Evolutionary conservation across 352 stramenopile genomes (phyloP), one percentile per base, ranked within the genome.

Genomic region (Phytophthora hybrid): DNA sequence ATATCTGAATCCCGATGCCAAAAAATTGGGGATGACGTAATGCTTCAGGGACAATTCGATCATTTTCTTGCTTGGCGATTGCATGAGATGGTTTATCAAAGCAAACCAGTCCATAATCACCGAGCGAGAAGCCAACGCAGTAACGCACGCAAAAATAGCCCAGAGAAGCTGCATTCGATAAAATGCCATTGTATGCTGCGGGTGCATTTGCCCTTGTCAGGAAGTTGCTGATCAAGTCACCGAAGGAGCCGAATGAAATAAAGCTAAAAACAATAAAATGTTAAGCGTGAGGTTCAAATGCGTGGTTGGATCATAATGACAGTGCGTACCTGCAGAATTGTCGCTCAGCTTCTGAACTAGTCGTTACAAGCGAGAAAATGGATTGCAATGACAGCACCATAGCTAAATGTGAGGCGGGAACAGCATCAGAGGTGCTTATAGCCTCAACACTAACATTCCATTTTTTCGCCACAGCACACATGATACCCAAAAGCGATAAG

Each of bases 401-500:
- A 53, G 55, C 19, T 41, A 55, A 60, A 21, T 44, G 56, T 10
- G 26, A 66, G 23, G 18, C 18, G 44, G 37, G 21, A 8, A 13
- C 6, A 63, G 70, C 54, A 19, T 41, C 47, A 31, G 23, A 31
- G 26, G 29, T 41, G 18, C 13, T 37, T 57, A 49, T 46, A 51
- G 2, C 4, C 2, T 34, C 39, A 18, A 29, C 11, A 66, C 8
- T 51, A 44, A 16, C 29, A n/a, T 71, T 39, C 59, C 65, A 78
- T 21, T 59, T 58, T 9, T 71, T 61, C 4, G 47, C 16, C 13
- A 89, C 63, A 1, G 72, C 66, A 60, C 69, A 82, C n/a, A 88
- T 62, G n/a, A 87, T 61, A 19, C 80, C 78, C 18, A 91, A 65
- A 44, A 80, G 77, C 7, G 81, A 81, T 55, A 73, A 75, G 26